Evolutionary conservation across 2,329 filamentous ascomycete species (phyloP).

Genomic region (Trichoderma endophyticum): DNA sequence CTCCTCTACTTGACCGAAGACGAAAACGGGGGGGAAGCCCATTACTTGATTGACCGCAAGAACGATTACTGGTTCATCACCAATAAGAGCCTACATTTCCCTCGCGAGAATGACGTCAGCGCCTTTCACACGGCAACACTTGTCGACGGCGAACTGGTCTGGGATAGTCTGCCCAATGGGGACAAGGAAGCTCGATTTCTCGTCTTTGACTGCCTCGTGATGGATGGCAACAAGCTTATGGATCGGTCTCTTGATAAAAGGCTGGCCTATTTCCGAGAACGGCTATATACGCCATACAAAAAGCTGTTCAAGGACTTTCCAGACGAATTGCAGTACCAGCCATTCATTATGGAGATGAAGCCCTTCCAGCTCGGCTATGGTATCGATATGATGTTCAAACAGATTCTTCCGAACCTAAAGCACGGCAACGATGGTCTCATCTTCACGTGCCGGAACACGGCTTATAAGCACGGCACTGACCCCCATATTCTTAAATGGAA

Average conservation of each 20-base stretch:
- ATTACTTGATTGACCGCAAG: slow-evolving; percentile 95
- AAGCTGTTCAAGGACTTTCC: slow-evolving; percentile 63
- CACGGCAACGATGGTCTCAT: slow-evolving; percentile 97
- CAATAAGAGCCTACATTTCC: slow-evolving; percentile 71
- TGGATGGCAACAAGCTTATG: slow-evolving; percentile 74
- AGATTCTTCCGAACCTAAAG: slow-evolving; percentile 76
- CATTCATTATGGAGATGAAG: slow-evolving; percentile 84
- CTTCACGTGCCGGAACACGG: slow-evolving; percentile 87
- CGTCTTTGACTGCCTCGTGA: slow-evolving; percentile 87
- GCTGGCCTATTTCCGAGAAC: slow-evolving; percentile 78
- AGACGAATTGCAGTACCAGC: slow-evolving; percentile 64
- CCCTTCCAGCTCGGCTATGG: slow-evolving; percentile 85
- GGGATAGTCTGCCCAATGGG: slow-evolving; percentile 71
- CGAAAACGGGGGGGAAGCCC: slow-evolving; percentile 60
- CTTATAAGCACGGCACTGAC: slow-evolving; percentile 89
- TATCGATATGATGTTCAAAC: slow-evolving; percentile 86
- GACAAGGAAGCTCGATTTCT: slow-evolving; percentile 73
- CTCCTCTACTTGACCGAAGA: slow-evolving; percentile 82
- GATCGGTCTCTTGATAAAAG: slow-evolving; percentile 82
- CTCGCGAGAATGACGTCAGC: slow-evolving; percentile 60
- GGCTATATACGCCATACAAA: slow-evolving; percentile 69
- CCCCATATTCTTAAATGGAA: slow-evolving; percentile 97
- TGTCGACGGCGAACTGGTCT: slow-evolving; percentile 89
- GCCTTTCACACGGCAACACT: slow-evolving; percentile 77
- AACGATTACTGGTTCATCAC: slow-evolving; percentile 93